Evolutionary conservation across 2,329 filamentous ascomycete species (phyloP), one percentile per base, ranked within the genome.

Genomic region (Curvularia sp.): DNA sequence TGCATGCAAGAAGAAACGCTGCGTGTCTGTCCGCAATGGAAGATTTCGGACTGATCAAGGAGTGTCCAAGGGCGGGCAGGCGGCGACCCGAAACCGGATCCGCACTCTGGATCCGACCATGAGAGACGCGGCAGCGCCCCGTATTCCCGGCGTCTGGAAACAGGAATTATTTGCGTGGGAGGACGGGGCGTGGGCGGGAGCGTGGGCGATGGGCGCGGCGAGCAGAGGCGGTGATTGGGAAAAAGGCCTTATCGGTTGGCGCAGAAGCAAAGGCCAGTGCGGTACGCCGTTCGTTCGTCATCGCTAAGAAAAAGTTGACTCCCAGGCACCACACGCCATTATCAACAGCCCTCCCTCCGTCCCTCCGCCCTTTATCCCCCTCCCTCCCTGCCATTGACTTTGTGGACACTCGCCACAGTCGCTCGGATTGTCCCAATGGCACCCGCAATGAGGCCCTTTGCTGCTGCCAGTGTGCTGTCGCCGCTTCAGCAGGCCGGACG

Each of bases 391-490:
- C 61, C 59, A 62, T 66, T 61, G 59, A 35, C 41, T 38, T 24
- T 53, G 51, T 50, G 62, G 55, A 57, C 60, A 52, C 41, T 39
- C 43, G 30, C 46, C 35, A 53, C 52, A 52, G 64, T 62, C 51
- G 47, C 55, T 15, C 18, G 10, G 33, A 26, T 33, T 52, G 20
- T 44, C 24, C 42, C 72, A 75, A 77, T 77, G 72, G 71, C 75
- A 58, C 63, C 74, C 65, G 64, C 56, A 61, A 73, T 77, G 75
- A 73, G 76, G 65, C 74, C 75, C 31, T 60, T 76, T 53, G 74
- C 70, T 30, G 64, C 73, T 54, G 68, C 70, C 61, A 68, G 58
- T 55, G 52, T 73, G 44, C 49, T 75, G 41, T 59, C 71, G 57
- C 73, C 73, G 67, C 65, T 72, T 60, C 70, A 72, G 63, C 65